Percentiles rank a stretch among this genome's conserved stretches.
Conservation (phyloP, 495 filamentous ascomycete genomes). For the Tuber indicum region DNA sequence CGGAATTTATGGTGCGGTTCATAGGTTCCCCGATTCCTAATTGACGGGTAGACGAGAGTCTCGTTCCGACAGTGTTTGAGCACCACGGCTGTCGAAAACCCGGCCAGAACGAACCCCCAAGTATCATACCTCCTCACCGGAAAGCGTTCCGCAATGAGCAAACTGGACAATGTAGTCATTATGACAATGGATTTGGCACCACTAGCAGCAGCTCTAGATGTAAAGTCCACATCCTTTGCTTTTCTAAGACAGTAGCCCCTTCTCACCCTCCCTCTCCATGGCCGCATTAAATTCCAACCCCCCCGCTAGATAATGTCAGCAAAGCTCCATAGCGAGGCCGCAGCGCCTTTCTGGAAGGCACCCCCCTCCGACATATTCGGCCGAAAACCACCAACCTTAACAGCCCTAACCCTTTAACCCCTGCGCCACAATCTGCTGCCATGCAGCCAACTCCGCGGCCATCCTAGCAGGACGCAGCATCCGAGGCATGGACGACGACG, state of each 20-base stretch:
- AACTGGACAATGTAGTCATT: neutral
- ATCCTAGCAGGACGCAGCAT: slow-evolving; percentile 53
- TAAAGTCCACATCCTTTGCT: neutral
- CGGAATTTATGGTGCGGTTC: too few species aligned
- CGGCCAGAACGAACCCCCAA: too few species aligned
- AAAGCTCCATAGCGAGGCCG: neutral
- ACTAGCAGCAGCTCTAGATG: neutral
- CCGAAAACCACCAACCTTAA: slow-evolving; percentile 51
- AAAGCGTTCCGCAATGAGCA: too few species aligned
- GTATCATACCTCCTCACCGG: too few species aligned
- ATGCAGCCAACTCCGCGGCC: slow-evolving; percentile 50
- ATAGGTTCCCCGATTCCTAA: too few species aligned
- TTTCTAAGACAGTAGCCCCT: neutral
- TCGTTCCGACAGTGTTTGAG: too few species aligned
- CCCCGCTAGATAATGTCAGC: neutral
- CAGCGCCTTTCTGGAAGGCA: slow-evolving; percentile 9
- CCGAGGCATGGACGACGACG: slow-evolving; percentile 54
- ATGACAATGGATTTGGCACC: neutral
- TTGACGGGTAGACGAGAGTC: too few species aligned
- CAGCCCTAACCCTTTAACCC: slow-evolving; percentile 51
- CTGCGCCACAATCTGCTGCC: slow-evolving; percentile 51
- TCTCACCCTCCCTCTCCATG: neutral
- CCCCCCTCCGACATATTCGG: slow-evolving; percentile 54
- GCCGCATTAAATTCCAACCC: neutral
- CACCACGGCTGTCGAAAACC: too few species aligned